These are phyloP conservation scores for Blastocystis sp. DNA, from an alignment of 352 stramenopile genomes.

Conservation along the genomic window DNA sequence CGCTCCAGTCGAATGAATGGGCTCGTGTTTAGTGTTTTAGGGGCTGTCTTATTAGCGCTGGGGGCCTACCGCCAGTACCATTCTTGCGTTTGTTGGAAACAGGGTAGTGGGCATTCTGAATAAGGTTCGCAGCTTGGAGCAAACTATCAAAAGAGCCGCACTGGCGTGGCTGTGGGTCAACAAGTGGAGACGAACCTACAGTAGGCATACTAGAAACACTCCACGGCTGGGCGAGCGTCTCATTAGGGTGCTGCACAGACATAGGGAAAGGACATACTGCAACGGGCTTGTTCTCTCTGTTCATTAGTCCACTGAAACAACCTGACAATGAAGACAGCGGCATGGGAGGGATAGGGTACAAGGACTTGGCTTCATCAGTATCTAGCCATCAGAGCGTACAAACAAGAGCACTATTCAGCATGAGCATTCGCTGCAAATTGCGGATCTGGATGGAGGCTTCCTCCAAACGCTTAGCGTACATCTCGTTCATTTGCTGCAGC, in stretches of 20 bases:
- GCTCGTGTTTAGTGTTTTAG: conserved; percentile 6
- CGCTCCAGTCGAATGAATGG: not conserved
- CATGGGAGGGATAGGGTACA: not conserved
- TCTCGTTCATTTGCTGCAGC: conserved; percentile 52
- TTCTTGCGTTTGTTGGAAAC: conserved; percentile 1
- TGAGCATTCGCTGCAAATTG: conserved; percentile 2
- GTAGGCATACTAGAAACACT: not conserved
- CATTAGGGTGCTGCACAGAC: not conserved
- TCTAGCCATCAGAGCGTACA: not conserved
- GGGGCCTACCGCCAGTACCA: conserved; percentile 26
- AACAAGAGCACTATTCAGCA: not conserved
- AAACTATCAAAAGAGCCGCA: conserved; percentile 7
- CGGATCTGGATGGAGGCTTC: conserved; percentile 44
- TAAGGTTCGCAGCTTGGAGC: not conserved
- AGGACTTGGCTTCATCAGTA: not conserved
- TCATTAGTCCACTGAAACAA: not conserved
- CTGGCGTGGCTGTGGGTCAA: not conserved
- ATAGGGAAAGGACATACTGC: not conserved
- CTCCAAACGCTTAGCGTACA: conserved; percentile 54
- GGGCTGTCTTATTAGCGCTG: not conserved
- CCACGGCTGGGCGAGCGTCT: not conserved
- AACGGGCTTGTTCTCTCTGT: not conserved
- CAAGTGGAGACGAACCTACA: not conserved
- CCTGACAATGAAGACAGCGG: not conserved
- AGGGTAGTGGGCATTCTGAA: not conserved